Evolutionary conservation across 2,329 filamentous ascomycete genomes (phyloP).

Genomic region (Ilyonectria destructans): DNA sequence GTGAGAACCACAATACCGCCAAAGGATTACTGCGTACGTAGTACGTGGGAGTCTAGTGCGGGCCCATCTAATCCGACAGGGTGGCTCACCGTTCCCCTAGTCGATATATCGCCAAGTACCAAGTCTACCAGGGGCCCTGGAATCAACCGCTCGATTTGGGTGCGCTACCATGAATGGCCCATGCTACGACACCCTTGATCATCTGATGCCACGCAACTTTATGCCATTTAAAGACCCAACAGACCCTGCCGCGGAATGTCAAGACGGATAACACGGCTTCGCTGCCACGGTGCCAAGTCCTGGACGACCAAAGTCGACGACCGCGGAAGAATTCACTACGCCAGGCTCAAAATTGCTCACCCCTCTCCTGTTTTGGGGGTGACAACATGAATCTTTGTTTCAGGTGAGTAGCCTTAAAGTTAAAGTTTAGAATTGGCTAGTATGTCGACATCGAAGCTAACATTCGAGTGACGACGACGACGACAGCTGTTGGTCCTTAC

Average conservation of each 20-base stretch:
- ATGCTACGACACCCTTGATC: slow-evolving; percentile 14
- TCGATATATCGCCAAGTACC: slow-evolving; percentile 10
- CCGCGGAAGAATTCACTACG: too few relatives aligned
- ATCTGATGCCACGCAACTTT: slow-evolving; percentile 26
- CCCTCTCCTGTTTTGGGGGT: neutral
- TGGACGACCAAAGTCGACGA: neutral
- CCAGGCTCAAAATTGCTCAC: neutral
- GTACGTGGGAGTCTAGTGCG: neutral
- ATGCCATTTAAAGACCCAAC: slow-evolving; percentile 8
- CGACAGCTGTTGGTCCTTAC: neutral
- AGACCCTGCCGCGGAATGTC: slow-evolving; percentile 8
- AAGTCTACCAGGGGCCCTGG: slow-evolving; percentile 1
- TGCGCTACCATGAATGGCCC: slow-evolving; percentile 9
- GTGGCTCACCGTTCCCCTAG: slow-evolving; percentile 11
- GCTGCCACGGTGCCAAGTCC: slow-evolving; percentile 3
- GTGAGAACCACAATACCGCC: neutral
- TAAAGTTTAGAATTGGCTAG: neutral
- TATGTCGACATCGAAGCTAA: slow-evolving; percentile 3
- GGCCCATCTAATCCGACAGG: neutral
- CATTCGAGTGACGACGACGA: neutral
- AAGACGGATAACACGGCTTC: slow-evolving; percentile 25
- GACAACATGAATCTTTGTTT: slow-evolving; percentile 2
- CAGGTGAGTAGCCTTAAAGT: slow-evolving; percentile 11
- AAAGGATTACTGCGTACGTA: slow-evolving; percentile 11
- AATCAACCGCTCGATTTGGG: slow-evolving; percentile 17